Evolutionary conservation across 768 basidiomycete species (phyloP), one percentile per base, ranked within the genome.

Genomic region (Pholiota conissans): DNA sequence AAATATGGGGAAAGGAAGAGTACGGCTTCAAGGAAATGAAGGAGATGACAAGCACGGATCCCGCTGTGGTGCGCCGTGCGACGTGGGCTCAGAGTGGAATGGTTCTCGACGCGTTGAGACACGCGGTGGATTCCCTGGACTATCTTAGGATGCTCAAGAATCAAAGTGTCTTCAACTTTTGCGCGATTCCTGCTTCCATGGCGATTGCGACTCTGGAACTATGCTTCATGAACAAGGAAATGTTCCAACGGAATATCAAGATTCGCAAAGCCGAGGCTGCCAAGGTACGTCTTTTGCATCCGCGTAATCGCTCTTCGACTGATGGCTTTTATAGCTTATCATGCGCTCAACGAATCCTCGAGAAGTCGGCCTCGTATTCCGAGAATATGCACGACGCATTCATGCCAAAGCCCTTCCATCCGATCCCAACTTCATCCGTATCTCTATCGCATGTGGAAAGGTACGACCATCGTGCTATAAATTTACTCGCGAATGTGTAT

Each of bases 91-190:
- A 93, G 69, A 93, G 86, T 65, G 91, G 85, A 45, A 96, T 98
- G 94, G 73, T 94, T 32, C 74, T 96, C 16, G 92, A 98, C 68
- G 93, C 90, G 16, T 76, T 98, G 35, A 72, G 91, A 28, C 96
- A 99, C 64, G 79, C 89, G 5, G 83, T 84, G 29, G 94, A 96
- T 68, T 80, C 91, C 16, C 76, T 99, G 67, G 96, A 98, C 70
- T 98, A 98, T 71, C 81, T 98, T 62, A 79, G 83, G 37, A 72
- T 97, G 45, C 76, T 98, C 66, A 89, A 84, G 71, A 95, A 91
- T 74, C 95, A 98, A 75, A 90, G 82, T 56, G 87, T 97, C 18
- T 98, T 98, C 81, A 91, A 91, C 69, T 98, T 98, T 73, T 94
- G 92, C 63, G 93, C 96, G 0, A 91, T 98, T 57, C 96, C 96